Base-by-base conservation (phyloP, 2,329 filamentous ascomycete genomes). In the Dothistroma septosporum region DNA sequence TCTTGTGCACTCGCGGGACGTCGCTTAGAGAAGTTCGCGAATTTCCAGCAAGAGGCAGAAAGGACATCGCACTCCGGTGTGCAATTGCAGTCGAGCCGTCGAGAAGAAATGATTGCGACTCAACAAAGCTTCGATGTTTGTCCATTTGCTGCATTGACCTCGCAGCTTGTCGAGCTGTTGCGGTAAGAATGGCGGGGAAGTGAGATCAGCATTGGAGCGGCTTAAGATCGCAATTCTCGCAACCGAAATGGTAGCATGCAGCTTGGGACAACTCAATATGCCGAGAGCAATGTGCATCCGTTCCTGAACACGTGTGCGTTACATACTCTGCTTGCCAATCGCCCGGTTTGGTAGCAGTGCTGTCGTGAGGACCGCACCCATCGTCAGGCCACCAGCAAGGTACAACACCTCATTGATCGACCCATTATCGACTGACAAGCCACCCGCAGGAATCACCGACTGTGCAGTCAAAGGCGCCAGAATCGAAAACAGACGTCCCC, bases 401-500 rank as follows among this genome's bases (percentile, higher is more conserved):
- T 84, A 86, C 57, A 85, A 60, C 0, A 85, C 80, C 4, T 74
- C 76, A 60, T 85, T 83, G 28, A 60, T 53, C 4, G 80, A 68
- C 44, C 77, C 63, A 21, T 62, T 53, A 21, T 60, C 60, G 9
- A 50, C 44, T n/a, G 47, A 53, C 19, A 60, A 37, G 4, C 63
- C 66, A 16, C 32, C 31, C 8, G 56, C 44, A 0, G 71, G 71
- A 24, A 73, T 50, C 4, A 72, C 69, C n/a, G 80, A 74, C 64
- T 83, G 79, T 4, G 81, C 82, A 57, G 83, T 82, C 41, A 85
- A 67, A 0, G 84, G 84, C 41, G 81, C 82, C 16, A 86, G 77
- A 49, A 86, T 85, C 10, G 82, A 80, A 64, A 84, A 84, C 24
- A 86, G 57, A 1, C 84, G 72, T 1, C 84, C 84, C 82, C 82